Conservation (phyloP, 768 basidiomycete genomes). For the Lactarius deliciosus region DNA sequence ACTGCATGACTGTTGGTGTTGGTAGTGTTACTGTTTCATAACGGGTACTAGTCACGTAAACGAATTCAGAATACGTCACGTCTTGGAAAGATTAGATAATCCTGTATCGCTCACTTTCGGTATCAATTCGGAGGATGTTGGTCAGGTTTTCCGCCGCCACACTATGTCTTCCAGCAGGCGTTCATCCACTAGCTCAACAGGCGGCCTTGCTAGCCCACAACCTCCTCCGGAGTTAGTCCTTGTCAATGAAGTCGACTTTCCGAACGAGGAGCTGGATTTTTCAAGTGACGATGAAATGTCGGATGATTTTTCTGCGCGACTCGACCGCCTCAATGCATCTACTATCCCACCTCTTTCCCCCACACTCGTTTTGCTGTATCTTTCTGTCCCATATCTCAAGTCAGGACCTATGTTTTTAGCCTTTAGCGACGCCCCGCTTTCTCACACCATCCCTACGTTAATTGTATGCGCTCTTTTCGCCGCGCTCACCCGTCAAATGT, state of each 20-base stretch:
- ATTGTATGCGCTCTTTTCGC: conserved; percentile 56
- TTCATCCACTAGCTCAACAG: conserved; percentile 18
- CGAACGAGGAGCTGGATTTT: conserved; percentile 36
- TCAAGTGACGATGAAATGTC: conserved; percentile 50
- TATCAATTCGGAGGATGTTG: background rate
- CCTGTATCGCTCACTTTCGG: background rate
- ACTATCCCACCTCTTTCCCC: conserved; percentile 56
- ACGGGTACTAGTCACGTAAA: background rate
- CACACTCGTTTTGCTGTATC: conserved; percentile 62
- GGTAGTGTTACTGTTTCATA: background rate
- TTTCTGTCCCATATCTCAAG: conserved; percentile 66
- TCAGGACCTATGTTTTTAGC: conserved; percentile 66
- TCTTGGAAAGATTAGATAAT: conserved; percentile 20
- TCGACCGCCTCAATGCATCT: conserved; percentile 36
- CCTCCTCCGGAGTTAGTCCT: conserved; percentile 55
- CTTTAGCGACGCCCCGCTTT: conserved; percentile 48
- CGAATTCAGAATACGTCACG: background rate
- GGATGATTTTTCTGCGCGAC: conserved; percentile 32
- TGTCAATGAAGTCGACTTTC: conserved; percentile 54
- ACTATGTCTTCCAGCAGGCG: conserved; percentile 23
- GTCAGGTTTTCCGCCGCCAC: background rate
- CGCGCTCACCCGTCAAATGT: conserved; percentile 62
- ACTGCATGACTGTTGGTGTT: background rate
- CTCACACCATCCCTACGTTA: conserved; percentile 50
- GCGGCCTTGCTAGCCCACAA: conserved; percentile 6